Conservation (phyloP, 2,329 filamentous ascomycete genomes). For the Tolypocladium cylindrosporum region DNA sequence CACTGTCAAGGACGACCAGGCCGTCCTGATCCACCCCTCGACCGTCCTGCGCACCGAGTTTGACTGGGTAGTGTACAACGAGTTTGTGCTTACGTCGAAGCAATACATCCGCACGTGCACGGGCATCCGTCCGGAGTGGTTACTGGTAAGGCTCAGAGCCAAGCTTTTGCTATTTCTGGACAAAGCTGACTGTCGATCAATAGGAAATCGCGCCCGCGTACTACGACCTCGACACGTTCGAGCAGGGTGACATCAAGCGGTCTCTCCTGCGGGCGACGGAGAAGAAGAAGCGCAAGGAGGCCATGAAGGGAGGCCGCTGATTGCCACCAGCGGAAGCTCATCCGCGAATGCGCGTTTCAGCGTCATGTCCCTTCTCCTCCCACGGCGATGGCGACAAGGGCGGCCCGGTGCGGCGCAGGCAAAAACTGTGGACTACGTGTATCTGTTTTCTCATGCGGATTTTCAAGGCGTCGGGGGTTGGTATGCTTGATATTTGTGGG, state of each 20-base stretch:
- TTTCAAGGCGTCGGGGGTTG: not conserved
- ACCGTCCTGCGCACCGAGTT: constrained; percentile 81
- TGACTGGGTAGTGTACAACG: constrained; percentile 97
- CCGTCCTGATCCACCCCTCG: constrained; percentile 84
- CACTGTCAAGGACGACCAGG: constrained; percentile 95
- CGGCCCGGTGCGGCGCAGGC: not conserved
- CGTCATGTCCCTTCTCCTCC: not conserved
- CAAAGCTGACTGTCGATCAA: not conserved
- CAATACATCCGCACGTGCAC: constrained; percentile 96
- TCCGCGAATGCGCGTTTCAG: not conserved
- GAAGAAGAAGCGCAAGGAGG: constrained; percentile 50
- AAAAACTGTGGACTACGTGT: not conserved
- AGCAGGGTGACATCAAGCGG: constrained; percentile 76
- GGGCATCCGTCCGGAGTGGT: constrained; percentile 85
- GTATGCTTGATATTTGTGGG: not conserved
- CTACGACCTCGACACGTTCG: constrained; percentile 77
- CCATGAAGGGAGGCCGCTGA: constrained; percentile 40
- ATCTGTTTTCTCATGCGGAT: not conserved
- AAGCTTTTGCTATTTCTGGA: not conserved
- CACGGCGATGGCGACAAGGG: not conserved
- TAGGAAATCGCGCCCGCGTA: constrained; percentile 90
- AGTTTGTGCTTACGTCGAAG: constrained; percentile 96
- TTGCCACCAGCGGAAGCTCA: not conserved
- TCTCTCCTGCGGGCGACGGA: constrained; percentile 48
- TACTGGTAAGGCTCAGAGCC: constrained; percentile 53